These are phyloP conservation scores for Buddleja alternifolia DNA, from an alignment of 257 asterid species.

Conservation along the genomic window DNA sequence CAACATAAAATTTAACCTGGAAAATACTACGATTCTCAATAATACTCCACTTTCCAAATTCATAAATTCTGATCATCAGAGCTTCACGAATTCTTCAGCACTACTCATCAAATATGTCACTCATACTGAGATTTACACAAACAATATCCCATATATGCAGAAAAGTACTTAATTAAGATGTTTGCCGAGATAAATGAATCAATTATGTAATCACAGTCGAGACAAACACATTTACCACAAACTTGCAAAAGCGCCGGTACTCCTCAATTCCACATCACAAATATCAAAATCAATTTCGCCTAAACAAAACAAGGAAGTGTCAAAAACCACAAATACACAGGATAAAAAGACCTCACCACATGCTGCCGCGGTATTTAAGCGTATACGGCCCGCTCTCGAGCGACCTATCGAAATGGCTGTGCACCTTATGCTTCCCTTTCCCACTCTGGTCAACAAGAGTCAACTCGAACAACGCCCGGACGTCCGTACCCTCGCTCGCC, in stretches of 20 bases:
- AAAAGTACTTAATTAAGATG: background rate
- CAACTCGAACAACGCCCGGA: slow-evolving; percentile 83
- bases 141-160: slow-evolving; percentile 4
- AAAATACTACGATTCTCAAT: background rate
- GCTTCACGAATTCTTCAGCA: too few species aligned
- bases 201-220: background rate
- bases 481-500: slow-evolving; percentile 87
- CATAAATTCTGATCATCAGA: background rate
- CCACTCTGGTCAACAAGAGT: slow-evolving; percentile 90
- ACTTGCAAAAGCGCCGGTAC: slow-evolving; percentile 4
- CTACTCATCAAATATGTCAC: too few species aligned
- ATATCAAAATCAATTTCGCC: background rate
- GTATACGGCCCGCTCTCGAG: slow-evolving; percentile 88
- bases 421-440: slow-evolving; percentile 84
- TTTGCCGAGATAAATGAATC: too few species aligned
- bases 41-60: background rate
- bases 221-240: background rate
- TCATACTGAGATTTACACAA: too few species aligned
- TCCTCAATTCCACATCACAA: slow-evolving; percentile 3
- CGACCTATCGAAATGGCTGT: slow-evolving; percentile 88
- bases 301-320: background rate
- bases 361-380: slow-evolving; percentile 75
- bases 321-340: slow-evolving; percentile 13
- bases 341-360: slow-evolving; percentile 58
- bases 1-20: background rate